These are phyloP conservation scores for Coemansia sp. DNA, from an alignment of 192 early-diverging fungal species.

Conservation along the genomic window DNA sequence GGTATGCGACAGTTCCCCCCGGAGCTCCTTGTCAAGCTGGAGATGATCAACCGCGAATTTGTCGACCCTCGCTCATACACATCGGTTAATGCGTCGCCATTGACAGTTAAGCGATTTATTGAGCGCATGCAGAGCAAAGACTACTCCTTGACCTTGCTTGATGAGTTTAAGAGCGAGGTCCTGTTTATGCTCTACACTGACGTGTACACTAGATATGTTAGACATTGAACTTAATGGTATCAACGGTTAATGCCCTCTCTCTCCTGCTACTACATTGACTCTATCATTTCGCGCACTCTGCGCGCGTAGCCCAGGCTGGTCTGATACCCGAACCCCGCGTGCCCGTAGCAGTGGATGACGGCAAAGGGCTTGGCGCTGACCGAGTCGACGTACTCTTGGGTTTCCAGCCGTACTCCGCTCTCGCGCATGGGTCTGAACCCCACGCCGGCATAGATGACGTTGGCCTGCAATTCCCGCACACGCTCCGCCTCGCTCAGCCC, in stretches of 20 bases:
- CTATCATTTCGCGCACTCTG: slow-evolving; percentile 6
- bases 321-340: slow-evolving; percentile 61
- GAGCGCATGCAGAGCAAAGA: slow-evolving; percentile 14
- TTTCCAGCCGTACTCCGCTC: slow-evolving; percentile 58
- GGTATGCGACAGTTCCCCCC: slow-evolving; percentile 18
- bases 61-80: slow-evolving; percentile 31
- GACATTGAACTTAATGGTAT: slow-evolving; percentile 5
- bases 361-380: slow-evolving; percentile 27
- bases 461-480: slow-evolving; percentile 21
- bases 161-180: slow-evolving; percentile 44
- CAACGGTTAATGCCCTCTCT: too few relatives aligned
- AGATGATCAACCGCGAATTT: slow-evolving; percentile 18
- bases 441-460: slow-evolving; percentile 29
- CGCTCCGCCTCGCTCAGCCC: slow-evolving; percentile 36
- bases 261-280: neutral
- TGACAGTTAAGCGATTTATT: slow-evolving; percentile 15
- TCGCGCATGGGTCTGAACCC: slow-evolving; percentile 62
- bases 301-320: slow-evolving; percentile 29
- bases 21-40: slow-evolving; percentile 10
- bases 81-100: slow-evolving; percentile 24
- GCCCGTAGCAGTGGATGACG: slow-evolving; percentile 66
- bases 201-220: slow-evolving; percentile 40
- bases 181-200: slow-evolving; percentile 50
- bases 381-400: slow-evolving; percentile 20
- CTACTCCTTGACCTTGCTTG: slow-evolving; percentile 20